These are phyloP conservation scores for Mollisia scopiformis DNA, from an alignment of 2,329 filamentous ascomycete species.

Conservation along the genomic window DNA sequence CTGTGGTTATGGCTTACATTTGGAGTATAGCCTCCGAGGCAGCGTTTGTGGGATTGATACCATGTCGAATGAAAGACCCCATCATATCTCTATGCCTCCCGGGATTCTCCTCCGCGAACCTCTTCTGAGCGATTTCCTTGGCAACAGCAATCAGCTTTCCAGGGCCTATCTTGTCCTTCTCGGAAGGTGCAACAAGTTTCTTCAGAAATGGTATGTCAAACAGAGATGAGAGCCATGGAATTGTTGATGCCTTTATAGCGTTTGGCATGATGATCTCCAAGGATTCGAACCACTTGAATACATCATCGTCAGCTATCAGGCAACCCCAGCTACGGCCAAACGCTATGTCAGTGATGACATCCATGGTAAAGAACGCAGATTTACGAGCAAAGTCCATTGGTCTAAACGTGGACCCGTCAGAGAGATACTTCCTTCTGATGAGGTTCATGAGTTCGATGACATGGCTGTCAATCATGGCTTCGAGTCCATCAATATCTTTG, in stretches of 20 bases:
- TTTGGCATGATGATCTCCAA: constrained; percentile 46
- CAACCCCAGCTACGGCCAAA: constrained; percentile 55
- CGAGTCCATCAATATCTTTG: constrained; percentile 54
- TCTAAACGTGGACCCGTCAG: constrained; percentile 37
- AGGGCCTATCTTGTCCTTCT: constrained; percentile 42
- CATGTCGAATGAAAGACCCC: constrained; percentile 51
- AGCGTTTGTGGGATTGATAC: constrained; percentile 26
- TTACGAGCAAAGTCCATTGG: constrained; percentile 53
- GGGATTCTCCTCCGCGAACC: constrained; percentile 44
- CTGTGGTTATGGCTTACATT: constrained; percentile 29
- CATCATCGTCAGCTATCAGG: constrained; percentile 49
- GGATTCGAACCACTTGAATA: constrained; percentile 50
- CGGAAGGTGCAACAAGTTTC: constrained; percentile 44
- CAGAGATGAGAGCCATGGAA: constrained; percentile 46
- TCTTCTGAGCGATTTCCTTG: constrained; percentile 47
- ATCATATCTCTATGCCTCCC: constrained; percentile 55
- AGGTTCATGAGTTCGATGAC: constrained; percentile 50
- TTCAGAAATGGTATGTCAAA: constrained; percentile 37
- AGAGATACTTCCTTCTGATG: constrained; percentile 50
- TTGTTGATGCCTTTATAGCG: constrained; percentile 47
- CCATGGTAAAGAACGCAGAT: constrained; percentile 55
- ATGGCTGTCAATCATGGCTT: constrained; percentile 51
- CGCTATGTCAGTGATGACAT: constrained; percentile 55
- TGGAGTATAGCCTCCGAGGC: constrained; percentile 20
- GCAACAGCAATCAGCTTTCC: constrained; percentile 52